Base-by-base conservation (phyloP, 345 rosid genomes). In the Mallotus nudiflorus region DNA sequence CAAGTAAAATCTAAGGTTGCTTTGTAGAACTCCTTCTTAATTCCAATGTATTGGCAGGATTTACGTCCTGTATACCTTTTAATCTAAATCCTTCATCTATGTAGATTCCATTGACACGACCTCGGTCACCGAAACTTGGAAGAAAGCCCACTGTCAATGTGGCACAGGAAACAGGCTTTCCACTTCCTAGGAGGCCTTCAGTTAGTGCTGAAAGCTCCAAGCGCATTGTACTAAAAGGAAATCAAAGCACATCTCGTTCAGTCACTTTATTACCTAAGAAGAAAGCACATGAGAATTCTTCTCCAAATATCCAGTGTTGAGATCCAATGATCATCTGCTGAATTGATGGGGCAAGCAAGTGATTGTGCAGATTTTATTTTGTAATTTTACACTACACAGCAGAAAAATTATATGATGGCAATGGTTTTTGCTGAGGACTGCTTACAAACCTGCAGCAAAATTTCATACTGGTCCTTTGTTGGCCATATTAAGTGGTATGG, bases 281-380 rank as follows among this genome's bases (percentile, higher is more conserved):
- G 71, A 80, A 77, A 29, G 77, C 83, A 63, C 90, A 65, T 25
- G 95, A 93, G 71, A 87, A 88, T 77, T 78, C 79, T 60, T 85
- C 97, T 68, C 96, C 95, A 50, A 89, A 89, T 80, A 90, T 87
- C 68, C 84, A 69, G 63, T 62, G 25, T 69, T 71, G 67, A 75
- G 64, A 70, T 73, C 76, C 49, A 9, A 19, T 9, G 54, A 61
- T 55, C 24, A 9, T 28, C 60, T 40, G 55, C 31, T 9, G 53
- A 19, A 74, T 39, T 14, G 33, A 31, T 68, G 3, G 33, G 66
- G 52, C 44, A 37, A 13, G 62, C 50, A 49, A 20, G 59, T 42
- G 65, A 44, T 20, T 48, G 51, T 45, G 68, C 37, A 25, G 52
- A 50, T 58, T 50, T 37, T 51, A 44, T 9, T 65, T 48, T 65